Base-by-base conservation (phyloP, 108 stramenopile genomes). In the Epipyxis sp. region DNA sequence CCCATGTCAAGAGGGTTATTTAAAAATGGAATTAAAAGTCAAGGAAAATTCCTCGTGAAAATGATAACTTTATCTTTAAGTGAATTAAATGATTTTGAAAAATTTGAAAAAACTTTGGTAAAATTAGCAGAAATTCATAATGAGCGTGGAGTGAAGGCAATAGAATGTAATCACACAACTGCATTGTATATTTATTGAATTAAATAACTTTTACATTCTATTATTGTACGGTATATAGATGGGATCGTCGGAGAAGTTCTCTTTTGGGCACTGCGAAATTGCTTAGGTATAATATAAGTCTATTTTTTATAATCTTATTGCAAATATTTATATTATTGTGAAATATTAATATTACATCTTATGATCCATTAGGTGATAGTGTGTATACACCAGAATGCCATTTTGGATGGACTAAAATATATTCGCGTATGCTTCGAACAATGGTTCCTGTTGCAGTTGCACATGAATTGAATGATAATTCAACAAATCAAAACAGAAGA, bases 41-140 rank as follows among this genome's bases (percentile, higher is more conserved):
- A 74, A 42, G 71, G 71, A 39, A 74, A 74, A 42, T 74, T 74
- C 50, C 34, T 74, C n/a, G 71, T 74, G 27, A 74, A 54, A 42
- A 74, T 74, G 71, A 74, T 74, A 6, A 43, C 71, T 6, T 32
- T 57, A 13, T 6, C 46, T 6, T 42, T 74, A 10, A 13, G 13
- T 25, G 46, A 74, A 42, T 42, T 74, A 29, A 32, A 74, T 39
- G 46, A 74, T 54, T 42, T 42, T 20, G 32, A 6, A 3, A 27
- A 46, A 39, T 74, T 34, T 25, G 50, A 57, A 13, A 27, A 32
- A 74, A 54, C 16, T 25, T 29, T 74, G 3, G 42, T 57, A 16
- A 74, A 57, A 39, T 25, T 74, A 3, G 71, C 71, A 29, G 46
- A 74, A 29, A 57, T 27, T 42, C 71, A 74, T 74, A 43, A 57